Base-by-base conservation (phyloP, 441 rosid species). In the Isatis lusitanica region DNA sequence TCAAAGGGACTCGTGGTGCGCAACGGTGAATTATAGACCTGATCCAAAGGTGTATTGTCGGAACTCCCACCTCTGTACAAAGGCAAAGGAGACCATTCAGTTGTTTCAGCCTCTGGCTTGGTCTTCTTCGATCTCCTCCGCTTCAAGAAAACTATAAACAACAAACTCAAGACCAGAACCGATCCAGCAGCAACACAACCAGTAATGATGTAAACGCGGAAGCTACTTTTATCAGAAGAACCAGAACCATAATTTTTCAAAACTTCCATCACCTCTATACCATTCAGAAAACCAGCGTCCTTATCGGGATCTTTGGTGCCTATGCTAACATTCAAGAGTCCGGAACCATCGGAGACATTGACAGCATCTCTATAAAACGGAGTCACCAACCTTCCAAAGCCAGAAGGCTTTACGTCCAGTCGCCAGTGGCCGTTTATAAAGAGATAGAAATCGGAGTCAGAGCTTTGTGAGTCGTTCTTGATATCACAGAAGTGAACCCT, bases 191-290 rank as follows among this genome's bases (percentile, higher is more conserved):
- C 55, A 48, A 56, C 58, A 57, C 56, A 65, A 21, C 68, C 72
- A 9, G 26, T 40, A 3, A 77, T 59, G 28, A 77, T 64, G 24
- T 21, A 4, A 48, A 57, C 16, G 13, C 0, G 3, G 12, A 17
- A 39, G 11, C 48, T 48, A 15, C 21, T 39, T 57, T 5, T 4
- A 7, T 5, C 18, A 5, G 52, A 17, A 55, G 64, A 44, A 18
- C n/a, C 47, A 42, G 51, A 47, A 47, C 26, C 31, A 30, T 66
- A 26, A 9, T 13, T 8, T 1, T n/a, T 21, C 52, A 77, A 21
- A 66, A 71, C 5, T 57, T 77, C 73, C 76, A 77, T 71, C 47
- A 77, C 35, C 51, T 77, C 76, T 13, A 71, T 7, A 24, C 80
- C 80, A 42, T 77, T 77, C 5, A 77, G 73, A 50, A 70, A 77